A percentile compares a stretch with the other conserved stretches of the same genome.
These are phyloP conservation scores for Candida verbasci DNA, from an alignment of 805 yeast genomes.

Conservation along the genomic window DNA sequence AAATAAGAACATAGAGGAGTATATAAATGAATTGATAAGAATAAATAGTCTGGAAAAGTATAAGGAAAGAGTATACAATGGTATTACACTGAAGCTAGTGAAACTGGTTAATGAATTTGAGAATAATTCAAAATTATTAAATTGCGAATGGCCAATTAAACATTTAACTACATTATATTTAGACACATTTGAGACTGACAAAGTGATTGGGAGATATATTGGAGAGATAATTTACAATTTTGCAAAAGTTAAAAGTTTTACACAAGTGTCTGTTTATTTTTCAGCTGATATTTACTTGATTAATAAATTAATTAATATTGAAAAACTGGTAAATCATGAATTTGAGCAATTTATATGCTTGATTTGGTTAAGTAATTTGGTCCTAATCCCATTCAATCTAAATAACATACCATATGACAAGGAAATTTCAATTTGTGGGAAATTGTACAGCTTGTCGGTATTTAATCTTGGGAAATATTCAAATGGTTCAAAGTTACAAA, in stretches of 20 bases:
- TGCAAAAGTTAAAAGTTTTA: conserved; percentile 63
- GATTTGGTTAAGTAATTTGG: conserved; percentile 68
- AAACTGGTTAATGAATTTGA: conserved; percentile 46
- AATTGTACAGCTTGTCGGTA: conserved; percentile 32
- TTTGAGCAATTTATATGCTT: conserved; percentile 39
- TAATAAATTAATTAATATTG: conserved; percentile 21
- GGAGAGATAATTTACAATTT: conserved; percentile 51
- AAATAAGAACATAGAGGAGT: conserved; percentile 9
- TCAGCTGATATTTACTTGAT: conserved; percentile 55
- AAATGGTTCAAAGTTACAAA: conserved; percentile 54
- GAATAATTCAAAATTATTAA: conserved; percentile 49
- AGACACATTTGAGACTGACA: conserved; percentile 2
- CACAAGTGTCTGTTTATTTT: conserved; percentile 54
- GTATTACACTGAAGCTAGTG: conserved; percentile 1
- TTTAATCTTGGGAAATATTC: conserved; percentile 23
- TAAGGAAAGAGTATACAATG: neutral
- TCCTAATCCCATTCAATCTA: conserved; percentile 72
- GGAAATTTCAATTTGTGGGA: conserved; percentile 22
- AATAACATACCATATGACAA: conserved; percentile 22
- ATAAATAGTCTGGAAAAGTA: neutral
- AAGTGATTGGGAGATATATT: too few species aligned
- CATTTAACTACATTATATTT: conserved; percentile 24
- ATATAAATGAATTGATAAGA: conserved; percentile 2
- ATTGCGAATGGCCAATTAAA: too few species aligned
- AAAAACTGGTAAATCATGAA: conserved; percentile 12